These are phyloP conservation scores for Halenospora varia DNA, from an alignment of 495 filamentous ascomycete genomes.

Conservation along the genomic window DNA sequence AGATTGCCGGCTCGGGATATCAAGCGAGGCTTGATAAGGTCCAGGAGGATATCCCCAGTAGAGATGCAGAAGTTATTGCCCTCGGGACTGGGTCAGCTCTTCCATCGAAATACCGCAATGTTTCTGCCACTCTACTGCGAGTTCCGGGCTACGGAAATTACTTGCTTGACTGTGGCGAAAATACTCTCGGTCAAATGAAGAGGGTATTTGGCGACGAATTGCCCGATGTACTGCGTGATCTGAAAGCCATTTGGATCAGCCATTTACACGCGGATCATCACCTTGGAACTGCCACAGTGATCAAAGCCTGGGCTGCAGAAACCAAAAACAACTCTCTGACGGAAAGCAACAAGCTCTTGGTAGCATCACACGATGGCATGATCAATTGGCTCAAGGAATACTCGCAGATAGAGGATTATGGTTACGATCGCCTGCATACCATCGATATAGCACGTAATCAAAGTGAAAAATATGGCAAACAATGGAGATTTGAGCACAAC, in stretches of 20 bases:
- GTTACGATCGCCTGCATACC: slow-evolving; percentile 43
- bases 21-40: slow-evolving; percentile 32
- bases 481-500: background rate
- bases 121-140: slow-evolving; percentile 79
- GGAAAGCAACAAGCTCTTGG: slow-evolving; percentile 41
- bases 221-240: slow-evolving; percentile 64
- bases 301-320: slow-evolving; percentile 67
- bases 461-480: slow-evolving; percentile 6
- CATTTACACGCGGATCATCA: slow-evolving; percentile 97
- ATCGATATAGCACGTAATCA: slow-evolving; percentile 14
- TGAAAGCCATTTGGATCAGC: slow-evolving; percentile 88
- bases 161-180: slow-evolving; percentile 88
- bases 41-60: slow-evolving; percentile 56
- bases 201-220: slow-evolving; percentile 66
- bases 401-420: slow-evolving; percentile 69
- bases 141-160: slow-evolving; percentile 82
- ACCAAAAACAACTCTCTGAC: slow-evolving; percentile 30
- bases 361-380: slow-evolving; percentile 64
- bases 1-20: slow-evolving; percentile 36
- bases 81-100: slow-evolving; percentile 87
- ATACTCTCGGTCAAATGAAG: slow-evolving; percentile 85
- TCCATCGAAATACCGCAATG: slow-evolving; percentile 93
- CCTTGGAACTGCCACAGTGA: slow-evolving; percentile 71
- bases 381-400: slow-evolving; percentile 74
- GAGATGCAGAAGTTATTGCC: slow-evolving; percentile 75